phyloP scores from a whole-genome alignment of 768 basidiomycete genomes.

The Fomitopsis serialis region DNA sequence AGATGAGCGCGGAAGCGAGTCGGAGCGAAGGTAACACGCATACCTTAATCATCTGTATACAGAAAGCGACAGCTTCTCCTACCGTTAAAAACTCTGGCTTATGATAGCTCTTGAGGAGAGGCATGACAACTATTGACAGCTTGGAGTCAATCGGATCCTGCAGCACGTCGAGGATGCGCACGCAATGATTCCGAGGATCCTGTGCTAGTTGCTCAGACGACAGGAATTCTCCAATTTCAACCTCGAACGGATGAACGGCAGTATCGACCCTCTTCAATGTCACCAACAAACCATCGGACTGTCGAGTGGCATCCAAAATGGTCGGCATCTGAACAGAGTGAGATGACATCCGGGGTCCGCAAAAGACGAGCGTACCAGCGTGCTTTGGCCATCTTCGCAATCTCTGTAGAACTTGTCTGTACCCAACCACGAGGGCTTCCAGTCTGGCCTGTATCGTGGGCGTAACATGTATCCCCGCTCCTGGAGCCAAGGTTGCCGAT shows the following conservation, averaged over 20 bases:
- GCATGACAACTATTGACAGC: conserved; percentile 27
- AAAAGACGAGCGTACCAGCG: too few relatives aligned
- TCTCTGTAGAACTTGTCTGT: neutral
- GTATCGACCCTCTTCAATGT: conserved; percentile 15
- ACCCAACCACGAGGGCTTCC: conserved; percentile 21
- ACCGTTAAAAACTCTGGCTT: conserved; percentile 29
- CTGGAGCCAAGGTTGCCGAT: conserved; percentile 12
- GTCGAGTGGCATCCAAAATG: conserved; percentile 18
- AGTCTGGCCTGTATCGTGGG: conserved; percentile 19
- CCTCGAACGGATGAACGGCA: conserved; percentile 18
- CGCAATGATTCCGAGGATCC: conserved; percentile 24
- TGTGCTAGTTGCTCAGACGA: conserved; percentile 14
- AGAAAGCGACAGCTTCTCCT: conserved; percentile 31
- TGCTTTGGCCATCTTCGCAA: conserved; percentile 4
- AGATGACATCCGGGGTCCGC: neutral
- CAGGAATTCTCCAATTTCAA: conserved; percentile 21
- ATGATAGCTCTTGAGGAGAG: conserved; percentile 22
- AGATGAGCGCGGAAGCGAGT: neutral
- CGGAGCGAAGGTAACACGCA: neutral
- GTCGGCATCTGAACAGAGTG: too few relatives aligned
- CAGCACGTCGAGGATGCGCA: conserved; percentile 19
- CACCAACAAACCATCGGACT: conserved; percentile 16
- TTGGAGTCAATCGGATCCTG: conserved; percentile 8
- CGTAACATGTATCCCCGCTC: conserved; percentile 20
- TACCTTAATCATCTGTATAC: conserved; percentile 31